Base-by-base conservation (phyloP, 2,329 filamentous ascomycete genomes). In the Pseudohalonectria lignicola region DNA sequence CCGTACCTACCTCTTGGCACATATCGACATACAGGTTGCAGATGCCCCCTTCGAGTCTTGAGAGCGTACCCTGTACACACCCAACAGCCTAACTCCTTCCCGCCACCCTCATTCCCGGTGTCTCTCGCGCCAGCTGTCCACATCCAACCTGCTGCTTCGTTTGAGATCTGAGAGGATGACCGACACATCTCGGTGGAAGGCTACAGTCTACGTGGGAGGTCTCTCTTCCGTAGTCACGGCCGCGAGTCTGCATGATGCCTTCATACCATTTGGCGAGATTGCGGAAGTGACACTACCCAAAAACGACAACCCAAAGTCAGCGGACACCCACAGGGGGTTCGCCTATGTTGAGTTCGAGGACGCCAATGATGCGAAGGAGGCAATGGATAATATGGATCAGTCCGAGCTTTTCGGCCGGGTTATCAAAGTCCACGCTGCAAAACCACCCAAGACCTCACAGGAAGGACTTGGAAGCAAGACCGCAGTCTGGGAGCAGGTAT, bases 301-400 rank as follows among this genome's bases (percentile, higher is more conserved):
- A 60, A 82, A 86, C 41, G 88, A 94, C 54, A 69, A 79, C 44
- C 81, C 82, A 46, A 87, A 85, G 45, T 77, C 82, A 6, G 77
- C 73, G 34, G 85, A 93, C 30, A 66, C 78, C 21, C 92, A 98
- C 58, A 74, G 88, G 37, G 92, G 93, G 1, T 98, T 96, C 59
- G 92, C 88, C 41, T 96, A 98, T 56, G 85, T 98, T 36, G 92
- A 98, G 55, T 98, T 85, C 53, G 87, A 95, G 51, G 74, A 86
- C 41, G 71, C 78, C 11, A 76, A 81, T 41, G 92, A 98, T 61
- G 90, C 88, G 20, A 80, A 80, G 53, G 90, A 96, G 61, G 92
- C 92, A 36, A 94, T 98, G 57, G 87, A 96, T 69, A 98, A 98
- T 56, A 96, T 98, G 90, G 86, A 98, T 56, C 87, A 94, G 57